Base-by-base conservation (phyloP, 1,139 yeast species). In the Taphrina communis region DNA sequence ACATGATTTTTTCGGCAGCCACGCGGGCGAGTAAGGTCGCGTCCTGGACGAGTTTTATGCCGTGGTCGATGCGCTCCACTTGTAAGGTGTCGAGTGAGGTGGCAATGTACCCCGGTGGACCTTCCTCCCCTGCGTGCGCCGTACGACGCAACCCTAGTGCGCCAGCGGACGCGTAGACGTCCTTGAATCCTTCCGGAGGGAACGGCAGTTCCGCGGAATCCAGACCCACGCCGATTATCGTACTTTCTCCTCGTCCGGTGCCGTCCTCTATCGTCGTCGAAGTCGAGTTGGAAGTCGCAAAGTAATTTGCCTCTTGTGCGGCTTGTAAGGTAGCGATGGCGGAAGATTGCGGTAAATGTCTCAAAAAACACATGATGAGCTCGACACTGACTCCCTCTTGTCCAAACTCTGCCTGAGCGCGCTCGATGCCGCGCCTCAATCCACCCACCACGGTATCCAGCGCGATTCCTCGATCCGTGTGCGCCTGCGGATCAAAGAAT, bases 111-210 rank as follows among this genome's bases (percentile, higher is more conserved):
- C 84, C 82, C 58, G 89, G 85, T 72, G 88, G 90, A 66, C 94
- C 95, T 79, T 89, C 95, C 78, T 89, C 96, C 73, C 96, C 96
- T 2, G 94, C 95, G 76, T 89, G 96, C 1, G 95, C 94, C 48
- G 96, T 89, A 68, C 88, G 81, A 55, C 85, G 83, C 69, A 86
- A 69, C 12, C 75, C 73, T 39, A 71, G 73, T 31, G 79, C 78
- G 66, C 80, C 80, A 9, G 88, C 82, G 25, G 77, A 75, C 12
- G 78, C 74, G 76, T 86, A 89, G 76, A 91, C 86, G 58, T 87
- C 89, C 19, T 78, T 78, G 75, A 89, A 89, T 53, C 86, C 75
- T 67, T 83, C 82, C 8, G 95, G 93, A 19, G 92, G 93, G 78
- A 87, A 86, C 36, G 90, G 90, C 71, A 82, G 84, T 76, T 89